Conservation (phyloP, 208 protist species). For the Leishmania aethiopica region DNA sequence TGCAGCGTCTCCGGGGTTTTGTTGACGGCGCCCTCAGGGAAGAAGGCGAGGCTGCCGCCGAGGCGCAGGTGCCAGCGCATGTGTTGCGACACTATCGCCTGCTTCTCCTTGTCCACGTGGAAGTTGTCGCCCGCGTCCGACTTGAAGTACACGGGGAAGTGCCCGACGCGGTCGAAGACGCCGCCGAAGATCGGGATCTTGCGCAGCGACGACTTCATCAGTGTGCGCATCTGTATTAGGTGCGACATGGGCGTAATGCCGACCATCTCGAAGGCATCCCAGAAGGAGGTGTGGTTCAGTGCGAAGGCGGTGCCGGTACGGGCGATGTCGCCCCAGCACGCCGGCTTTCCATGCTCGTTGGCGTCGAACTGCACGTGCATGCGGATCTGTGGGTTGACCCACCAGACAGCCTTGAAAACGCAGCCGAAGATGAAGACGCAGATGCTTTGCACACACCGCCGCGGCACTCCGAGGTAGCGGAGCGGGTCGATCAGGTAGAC, state of each 20-base stretch:
- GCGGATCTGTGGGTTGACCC: conserved; percentile 51
- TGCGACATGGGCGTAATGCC: conserved; percentile 29
- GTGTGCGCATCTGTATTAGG: conserved; percentile 42
- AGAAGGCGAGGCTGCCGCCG: conserved; percentile 51
- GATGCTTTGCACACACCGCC: conserved; percentile 24
- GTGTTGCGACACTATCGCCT: conserved; percentile 38
- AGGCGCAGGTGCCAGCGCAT: conserved; percentile 40
- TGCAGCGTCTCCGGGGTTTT: conserved; percentile 44
- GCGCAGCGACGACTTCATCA: conserved; percentile 57
- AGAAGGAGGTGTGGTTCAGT: conserved; percentile 74
- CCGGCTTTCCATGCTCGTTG: conserved; percentile 15
- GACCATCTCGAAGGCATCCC: conserved; percentile 50
- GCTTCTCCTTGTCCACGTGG: conserved; percentile 59
- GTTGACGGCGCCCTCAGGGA: conserved; percentile 69
- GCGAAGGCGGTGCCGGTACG: conserved; percentile 40
- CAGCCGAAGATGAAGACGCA: conserved; percentile 38
- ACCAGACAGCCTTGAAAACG: conserved; percentile 36
- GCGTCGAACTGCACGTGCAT: conserved; percentile 36
- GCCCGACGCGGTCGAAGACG: conserved; percentile 57
- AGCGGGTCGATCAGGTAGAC: conserved; percentile 38
- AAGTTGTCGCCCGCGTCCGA: conserved; percentile 58
- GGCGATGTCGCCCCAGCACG: conserved; percentile 21
- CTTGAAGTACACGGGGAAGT: conserved; percentile 85
- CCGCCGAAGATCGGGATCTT: conserved; percentile 61
- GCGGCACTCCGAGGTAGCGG: conserved; percentile 31